phyloP scores from a whole-genome alignment of 1,284 basidiomycete genomes.

The Farysia itapuensis region DNA sequence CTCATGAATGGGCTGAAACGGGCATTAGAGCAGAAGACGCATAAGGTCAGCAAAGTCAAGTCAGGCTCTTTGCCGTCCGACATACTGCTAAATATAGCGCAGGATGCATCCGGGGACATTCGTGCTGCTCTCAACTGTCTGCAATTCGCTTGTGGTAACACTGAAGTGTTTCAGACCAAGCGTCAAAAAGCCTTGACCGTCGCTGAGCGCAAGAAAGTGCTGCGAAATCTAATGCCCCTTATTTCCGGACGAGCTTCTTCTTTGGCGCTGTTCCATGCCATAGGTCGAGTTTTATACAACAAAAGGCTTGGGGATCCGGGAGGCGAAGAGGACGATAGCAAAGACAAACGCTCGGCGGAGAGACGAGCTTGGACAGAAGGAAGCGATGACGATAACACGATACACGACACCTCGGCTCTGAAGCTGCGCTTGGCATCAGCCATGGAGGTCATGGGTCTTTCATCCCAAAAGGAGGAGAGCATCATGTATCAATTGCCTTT shows the following conservation, averaged over 20 bases:
- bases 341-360: not conserved
- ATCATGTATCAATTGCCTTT: conserved; percentile 58
- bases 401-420: not conserved
- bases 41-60: too few relatives aligned
- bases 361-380: not conserved
- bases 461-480: not conserved
- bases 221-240: conserved; percentile 10
- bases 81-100: conserved; percentile 64
- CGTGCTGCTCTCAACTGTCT: conserved; percentile 87
- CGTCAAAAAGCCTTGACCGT: not conserved
- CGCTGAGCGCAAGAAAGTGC: not conserved
- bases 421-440: conserved; percentile 1
- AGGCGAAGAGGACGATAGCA: conserved; percentile 16
- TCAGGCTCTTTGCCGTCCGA: conserved; percentile 1
- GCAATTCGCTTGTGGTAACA: conserved; percentile 69
- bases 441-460: conserved; percentile 5
- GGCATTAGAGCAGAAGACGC: conserved; percentile 3
- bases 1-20: conserved; percentile 75
- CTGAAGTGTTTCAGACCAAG: conserved; percentile 3
- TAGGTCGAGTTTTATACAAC: conserved; percentile 93
- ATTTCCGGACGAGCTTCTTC: conserved; percentile 71
- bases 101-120: conserved; percentile 83
- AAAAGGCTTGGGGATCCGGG: conserved; percentile 69
- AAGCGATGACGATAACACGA: conserved; percentile 1
- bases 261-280: conserved; percentile 83